Evolutionary conservation across 1,284 basidiomycete species (phyloP), one percentile per base, ranked within the genome.

Genomic region (Cutaneotrichosporon spelunceum): DNA sequence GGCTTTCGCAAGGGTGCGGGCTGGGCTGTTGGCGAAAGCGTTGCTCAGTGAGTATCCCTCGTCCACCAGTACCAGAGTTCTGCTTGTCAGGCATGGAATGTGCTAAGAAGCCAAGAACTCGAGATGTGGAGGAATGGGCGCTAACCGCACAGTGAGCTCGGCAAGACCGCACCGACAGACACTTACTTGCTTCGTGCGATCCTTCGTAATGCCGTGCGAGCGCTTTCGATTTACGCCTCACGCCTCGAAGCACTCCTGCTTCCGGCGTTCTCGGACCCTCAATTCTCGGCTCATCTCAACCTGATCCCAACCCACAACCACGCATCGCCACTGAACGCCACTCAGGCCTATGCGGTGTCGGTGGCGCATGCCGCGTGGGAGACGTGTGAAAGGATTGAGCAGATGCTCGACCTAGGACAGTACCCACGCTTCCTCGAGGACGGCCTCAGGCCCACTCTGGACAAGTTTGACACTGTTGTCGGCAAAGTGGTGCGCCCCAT

Each of bases 371-470:
- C 77, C 9, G 78, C 78, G 1, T 79, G 79, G 77, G 78, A 80
- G 66, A 75, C 77, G 1, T 78, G 78, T 65, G 75, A 79, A 60
- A 71, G 73, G 14, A 68, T 80, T 9, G 77, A 79, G 67, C 72
- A 77, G 61, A 73, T 76, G 10, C 66, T 78, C 10, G 78, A 77
- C 60, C 75, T 74, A 7, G 72, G 70, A 24, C 62, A 70, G 24
- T 80, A 76, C 72, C 79, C 79, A 13, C 70, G 72, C 44, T 80
- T 78, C 61, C 78, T 79, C 45, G 83, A 81, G 47, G 87, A 86
- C 3, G 82, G 86, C 2, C 75, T 89, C 10, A 82, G 85, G 62
- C 80, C 82, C 1, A 78, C 84, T 53, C 75, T 90, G 61, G 81
- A 83, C 65, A 75, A 80, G 62, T 83, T 89, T 60, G 84, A 80